Evolutionary conservation across 257 asterid genomes (phyloP).

Genomic region (Lycium ferocissimum): DNA sequence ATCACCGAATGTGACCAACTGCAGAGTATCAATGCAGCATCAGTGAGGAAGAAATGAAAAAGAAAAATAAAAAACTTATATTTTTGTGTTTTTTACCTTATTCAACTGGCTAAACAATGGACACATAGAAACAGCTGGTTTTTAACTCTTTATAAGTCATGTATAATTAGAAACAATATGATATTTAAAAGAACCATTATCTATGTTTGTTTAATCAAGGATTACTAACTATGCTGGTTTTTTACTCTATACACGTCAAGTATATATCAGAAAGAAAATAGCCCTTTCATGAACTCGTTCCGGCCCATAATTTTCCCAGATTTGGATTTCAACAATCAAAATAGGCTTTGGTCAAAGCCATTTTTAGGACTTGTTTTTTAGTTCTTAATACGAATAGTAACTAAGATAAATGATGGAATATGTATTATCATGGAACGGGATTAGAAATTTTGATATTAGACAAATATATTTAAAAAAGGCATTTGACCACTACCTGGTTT

Average conservation of each 20-base stretch:
- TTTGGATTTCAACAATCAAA: slow-evolving; percentile 14
- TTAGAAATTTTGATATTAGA: background rate
- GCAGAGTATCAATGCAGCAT: slow-evolving; percentile 30
- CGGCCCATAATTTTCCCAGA: background rate
- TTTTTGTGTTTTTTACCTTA: background rate
- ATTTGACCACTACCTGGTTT: slow-evolving; percentile 1
- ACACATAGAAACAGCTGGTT: background rate
- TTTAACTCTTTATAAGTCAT: background rate
- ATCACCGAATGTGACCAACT: slow-evolving; percentile 77
- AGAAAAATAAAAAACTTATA: background rate
- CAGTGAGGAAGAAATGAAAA: background rate
- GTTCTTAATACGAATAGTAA: background rate
- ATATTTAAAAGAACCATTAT: background rate
- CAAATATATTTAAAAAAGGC: background rate
- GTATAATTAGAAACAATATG: background rate
- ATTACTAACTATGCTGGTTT: background rate
- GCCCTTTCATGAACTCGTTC: slow-evolving; percentile 2
- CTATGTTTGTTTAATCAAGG: background rate
- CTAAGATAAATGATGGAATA: background rate
- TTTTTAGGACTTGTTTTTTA: background rate
- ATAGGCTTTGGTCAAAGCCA: slow-evolving; percentile 6
- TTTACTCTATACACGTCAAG: background rate
- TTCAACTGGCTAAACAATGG: background rate
- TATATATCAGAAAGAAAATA: background rate
- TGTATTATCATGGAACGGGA: background rate